Percentiles rank a stretch among this genome's conserved stretches.
Evolutionary conservation across 495 filamentous ascomycete species (phyloP).

Genomic region (Podospora comata): DNA sequence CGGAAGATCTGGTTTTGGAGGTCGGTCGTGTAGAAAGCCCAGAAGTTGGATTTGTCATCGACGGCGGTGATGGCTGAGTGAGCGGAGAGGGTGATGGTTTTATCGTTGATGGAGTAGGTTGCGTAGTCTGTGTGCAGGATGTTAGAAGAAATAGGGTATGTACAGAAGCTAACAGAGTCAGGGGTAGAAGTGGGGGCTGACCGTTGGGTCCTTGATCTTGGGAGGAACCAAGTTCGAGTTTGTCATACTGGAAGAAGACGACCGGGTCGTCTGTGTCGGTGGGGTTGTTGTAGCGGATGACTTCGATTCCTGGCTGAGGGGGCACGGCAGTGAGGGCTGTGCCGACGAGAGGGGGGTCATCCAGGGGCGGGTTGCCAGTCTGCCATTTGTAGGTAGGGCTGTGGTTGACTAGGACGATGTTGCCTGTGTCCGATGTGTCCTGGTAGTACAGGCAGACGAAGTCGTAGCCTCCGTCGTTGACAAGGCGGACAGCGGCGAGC

Average conservation of each 20-base stretch:
- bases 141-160: background rate
- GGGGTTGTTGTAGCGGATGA: background rate
- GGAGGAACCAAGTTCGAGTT: slow-evolving; percentile 9
- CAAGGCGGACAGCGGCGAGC: slow-evolving; percentile 8
- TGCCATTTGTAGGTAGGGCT: slow-evolving; percentile 1
- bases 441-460: slow-evolving; percentile 12
- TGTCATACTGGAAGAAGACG: slow-evolving; percentile 14
- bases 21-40: slow-evolving; percentile 10
- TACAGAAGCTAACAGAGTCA: background rate
- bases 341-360: slow-evolving; percentile 10
- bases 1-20: slow-evolving; percentile 1
- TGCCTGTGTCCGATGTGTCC: slow-evolving; percentile 2
- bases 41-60: slow-evolving; percentile 12
- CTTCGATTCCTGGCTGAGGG: slow-evolving; percentile 10
- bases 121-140: slow-evolving; percentile 8
- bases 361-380: background rate
- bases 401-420: slow-evolving; percentile 10
- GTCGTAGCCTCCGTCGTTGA: background rate
- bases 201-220: slow-evolving; percentile 6
- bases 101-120: slow-evolving; percentile 10
- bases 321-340: slow-evolving; percentile 9
- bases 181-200: background rate
- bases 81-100: slow-evolving; percentile 3
- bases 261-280: background rate
- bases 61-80: slow-evolving; percentile 7